Conservation (phyloP, 1,139 yeast genomes). For the Pichia sp. region DNA sequence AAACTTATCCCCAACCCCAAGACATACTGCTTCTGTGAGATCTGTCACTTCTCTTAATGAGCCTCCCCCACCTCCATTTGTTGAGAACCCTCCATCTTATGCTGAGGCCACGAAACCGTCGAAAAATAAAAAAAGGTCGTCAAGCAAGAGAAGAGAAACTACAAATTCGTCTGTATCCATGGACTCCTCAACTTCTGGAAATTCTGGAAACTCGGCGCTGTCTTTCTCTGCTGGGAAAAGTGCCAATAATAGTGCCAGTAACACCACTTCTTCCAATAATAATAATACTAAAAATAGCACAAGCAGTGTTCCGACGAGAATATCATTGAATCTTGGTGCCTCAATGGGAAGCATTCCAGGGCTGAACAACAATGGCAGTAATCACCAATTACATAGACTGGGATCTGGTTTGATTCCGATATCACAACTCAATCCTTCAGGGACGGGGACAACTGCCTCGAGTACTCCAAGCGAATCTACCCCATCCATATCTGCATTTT, state of each 20-base stretch:
- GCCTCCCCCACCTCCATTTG: conserved; percentile 35
- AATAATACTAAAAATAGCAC: not conserved
- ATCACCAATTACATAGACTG: conserved; percentile 3
- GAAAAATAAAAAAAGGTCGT: conserved; percentile 15
- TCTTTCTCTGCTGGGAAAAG: not conserved
- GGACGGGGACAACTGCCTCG: conserved; percentile 1
- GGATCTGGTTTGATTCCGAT: not conserved
- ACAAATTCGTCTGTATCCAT: conserved; percentile 6
- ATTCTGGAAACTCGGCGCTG: conserved; percentile 4
- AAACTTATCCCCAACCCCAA: conserved; percentile 9
- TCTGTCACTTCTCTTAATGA: conserved; percentile 25
- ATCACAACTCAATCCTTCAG: not conserved
- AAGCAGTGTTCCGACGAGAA: conserved; percentile 3
- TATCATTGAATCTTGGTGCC: conserved; percentile 12
- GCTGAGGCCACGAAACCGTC: conserved; percentile 27
- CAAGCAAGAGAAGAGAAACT: conserved; percentile 6
- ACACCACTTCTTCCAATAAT: not conserved
- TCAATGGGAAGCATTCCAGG: not conserved
- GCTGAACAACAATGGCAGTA: not conserved
- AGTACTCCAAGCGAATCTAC: conserved; percentile 31
- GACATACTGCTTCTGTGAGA: not conserved
- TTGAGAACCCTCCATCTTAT: conserved; percentile 34
- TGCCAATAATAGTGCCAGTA: not conserved
- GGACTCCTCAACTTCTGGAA: conserved; percentile 8
- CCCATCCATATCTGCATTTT: conserved; percentile 36